Base-by-base conservation (phyloP, 768 basidiomycete genomes). In the Agrocybe chaxingu region DNA sequence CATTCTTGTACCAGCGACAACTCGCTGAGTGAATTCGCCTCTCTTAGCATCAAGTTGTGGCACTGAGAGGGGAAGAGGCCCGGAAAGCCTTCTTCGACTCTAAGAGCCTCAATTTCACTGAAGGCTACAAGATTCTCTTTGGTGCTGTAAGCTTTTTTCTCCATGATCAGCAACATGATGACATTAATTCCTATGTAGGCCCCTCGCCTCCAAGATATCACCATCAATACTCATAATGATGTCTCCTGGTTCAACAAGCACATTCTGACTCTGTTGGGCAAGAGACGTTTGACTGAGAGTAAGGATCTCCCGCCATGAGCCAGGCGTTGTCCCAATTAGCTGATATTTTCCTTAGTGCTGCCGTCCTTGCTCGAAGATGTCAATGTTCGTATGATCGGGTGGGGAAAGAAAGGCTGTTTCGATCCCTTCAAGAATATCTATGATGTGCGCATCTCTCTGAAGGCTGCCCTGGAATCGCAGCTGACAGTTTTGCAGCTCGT, bases 361-460 rank as follows among this genome's bases (percentile, higher is more conserved):
- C 56, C 61, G 3, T n/a, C 35, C 19, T 48, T 69, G 13, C 53
- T 66, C 31, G 59, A 57, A 5, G 67, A 69, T 38, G 41, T 68
- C 13, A 54, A 67, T 16, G 12, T 36, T 2, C 52, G 55, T 31
- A 57, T 64, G 58, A 38, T 32, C 10, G 49, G 18, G 2, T 69
- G 66, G 68, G 65, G 64, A 0, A 48, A 53, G 9, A 52, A 65
- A 46, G 64, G 69, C 2, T 54, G 36, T 13, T 63, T 71, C 11
- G 58, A 71, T 52, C 70, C 70, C 2, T 70, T 69, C 51, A 57
- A 64, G 31, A 50, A 65, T 8, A 57, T 71, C 8, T 65, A 69
- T 51, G 63, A 69, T 40, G 70, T 69, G 47, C 16, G 48, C 50
- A 13, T 40, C 53, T 13, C 40, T 29, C 41, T 31, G 30, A 11